Evolutionary conservation across 2,329 filamentous ascomycete genomes (phyloP).

Genomic region (Fusarium haematococcum): DNA sequence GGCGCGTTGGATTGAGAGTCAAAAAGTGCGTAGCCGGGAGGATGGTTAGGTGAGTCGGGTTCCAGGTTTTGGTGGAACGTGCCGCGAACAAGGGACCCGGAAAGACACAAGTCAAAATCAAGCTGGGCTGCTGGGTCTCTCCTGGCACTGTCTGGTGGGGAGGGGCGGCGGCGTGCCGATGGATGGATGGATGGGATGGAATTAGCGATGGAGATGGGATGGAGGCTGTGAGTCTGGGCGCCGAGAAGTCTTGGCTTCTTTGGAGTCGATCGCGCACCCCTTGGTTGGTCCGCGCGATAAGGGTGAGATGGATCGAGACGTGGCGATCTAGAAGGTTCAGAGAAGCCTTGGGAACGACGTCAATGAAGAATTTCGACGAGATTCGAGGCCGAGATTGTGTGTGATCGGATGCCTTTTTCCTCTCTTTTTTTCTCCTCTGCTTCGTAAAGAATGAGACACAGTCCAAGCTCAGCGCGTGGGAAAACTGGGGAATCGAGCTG

Average conservation of each 20-base stretch:
- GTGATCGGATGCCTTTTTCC: neutral
- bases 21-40: conserved; percentile 5
- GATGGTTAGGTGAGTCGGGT: conserved; percentile 16
- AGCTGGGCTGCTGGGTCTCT: neutral
- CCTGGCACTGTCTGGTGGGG: neutral
- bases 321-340: conserved; percentile 31
- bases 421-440: neutral
- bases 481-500: conserved; percentile 21
- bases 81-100: conserved; percentile 20
- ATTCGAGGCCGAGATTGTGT: neutral
- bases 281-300: conserved; percentile 18
- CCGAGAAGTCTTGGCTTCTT: conserved; percentile 30
- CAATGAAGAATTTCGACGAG: neutral
- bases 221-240: conserved; percentile 31
- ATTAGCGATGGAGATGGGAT: neutral
- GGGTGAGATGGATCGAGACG: conserved; percentile 5
- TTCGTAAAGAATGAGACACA: conserved; percentile 2
- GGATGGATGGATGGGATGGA: neutral
- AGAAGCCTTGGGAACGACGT: conserved; percentile 19
- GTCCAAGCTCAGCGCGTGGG: neutral
- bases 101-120: conserved; percentile 12
- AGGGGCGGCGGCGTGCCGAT: neutral
- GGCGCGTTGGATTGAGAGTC: conserved; percentile 4
- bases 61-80: conserved; percentile 31
- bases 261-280: conserved; percentile 14